Base-by-base conservation (phyloP, 805 yeast species). In the Myxozyma mucilagina region DNA sequence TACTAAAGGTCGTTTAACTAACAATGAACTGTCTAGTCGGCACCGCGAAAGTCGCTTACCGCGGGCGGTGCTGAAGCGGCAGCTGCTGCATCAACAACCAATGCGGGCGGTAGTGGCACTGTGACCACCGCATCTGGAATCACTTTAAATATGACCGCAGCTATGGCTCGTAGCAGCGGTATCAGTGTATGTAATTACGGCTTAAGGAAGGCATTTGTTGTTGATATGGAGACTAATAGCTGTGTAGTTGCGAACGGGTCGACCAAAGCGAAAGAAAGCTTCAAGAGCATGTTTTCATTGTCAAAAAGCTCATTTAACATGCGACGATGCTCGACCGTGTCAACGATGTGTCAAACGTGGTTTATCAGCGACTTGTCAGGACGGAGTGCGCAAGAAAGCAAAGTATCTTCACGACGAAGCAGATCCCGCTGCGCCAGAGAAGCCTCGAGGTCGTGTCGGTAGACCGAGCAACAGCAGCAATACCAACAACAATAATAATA, bases 221-320 rank as follows among this genome's bases (percentile, higher is more conserved):
- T 34, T n/a, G 32, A 18, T 20, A 13, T 29, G 14, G 13, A 29
- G n/a, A 45, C 41, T 14, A 13, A 18, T 39, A 13, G 31, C 42
- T 41, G 4, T 3, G 13, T 39, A 62, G 56, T 55, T 63, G 9
- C 68, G 78, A 43, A 76, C 79, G 0, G 78, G 78, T 14, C 67
- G 71, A 47, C 76, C 78, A 18, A 74, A 76, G 34, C 79, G 85
- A 45, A 81, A 82, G 69, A 92, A 92, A 71, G 92, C 94, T 0
- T 79, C 86, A 7, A 79, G 96, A 59, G 98, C 99, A 4, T 93
- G 99, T 68, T 83, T 84, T 44, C 94, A 92, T 74, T 93, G 99
- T 71, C 91, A 92, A 62, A 83, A 85, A 68, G 89, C 96, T 1
- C 99, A 93, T 73, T 84, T 92, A 79, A 89, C 97, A 0, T 93